phyloP scores from a whole-genome alignment of 495 filamentous ascomycete genomes.

The Neurospora tetrasperma region DNA sequence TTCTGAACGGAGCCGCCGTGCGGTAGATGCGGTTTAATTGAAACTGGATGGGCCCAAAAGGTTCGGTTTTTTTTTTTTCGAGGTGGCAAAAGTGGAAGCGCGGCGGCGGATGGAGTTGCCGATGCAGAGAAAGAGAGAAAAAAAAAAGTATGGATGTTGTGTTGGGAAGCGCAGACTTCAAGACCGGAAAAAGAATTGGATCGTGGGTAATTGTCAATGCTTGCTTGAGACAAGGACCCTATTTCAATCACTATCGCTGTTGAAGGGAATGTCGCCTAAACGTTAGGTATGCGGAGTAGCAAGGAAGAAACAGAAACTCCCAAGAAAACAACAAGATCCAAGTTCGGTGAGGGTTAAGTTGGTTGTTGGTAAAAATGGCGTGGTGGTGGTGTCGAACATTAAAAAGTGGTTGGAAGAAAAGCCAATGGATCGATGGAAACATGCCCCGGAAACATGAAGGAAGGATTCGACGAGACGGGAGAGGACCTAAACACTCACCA shows the following conservation, averaged over 20 bases:
- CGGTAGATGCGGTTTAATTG: background rate
- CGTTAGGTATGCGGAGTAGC: background rate
- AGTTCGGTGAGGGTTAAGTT: background rate
- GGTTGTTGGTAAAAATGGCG: conserved; percentile 8
- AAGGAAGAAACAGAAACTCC: background rate
- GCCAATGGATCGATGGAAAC: background rate
- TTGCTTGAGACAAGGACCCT: background rate
- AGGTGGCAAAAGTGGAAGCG: background rate
- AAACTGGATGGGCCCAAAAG: background rate
- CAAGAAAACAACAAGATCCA: background rate
- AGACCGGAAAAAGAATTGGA: background rate
- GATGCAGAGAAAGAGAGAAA: background rate
- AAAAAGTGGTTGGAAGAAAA: background rate
- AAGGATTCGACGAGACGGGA: background rate
- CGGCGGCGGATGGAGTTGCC: background rate
- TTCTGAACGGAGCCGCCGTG: background rate
- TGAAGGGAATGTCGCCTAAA: background rate
- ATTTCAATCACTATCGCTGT: background rate
- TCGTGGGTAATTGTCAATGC: background rate
- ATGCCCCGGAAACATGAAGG: background rate
- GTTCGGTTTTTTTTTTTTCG: background rate
- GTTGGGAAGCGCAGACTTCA: background rate
- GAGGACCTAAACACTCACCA: background rate
- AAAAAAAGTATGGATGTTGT: background rate
- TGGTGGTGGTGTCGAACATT: background rate